Conservation (phyloP, 2,329 filamentous ascomycete species). For the Colletotrichum kahawae region DNA sequence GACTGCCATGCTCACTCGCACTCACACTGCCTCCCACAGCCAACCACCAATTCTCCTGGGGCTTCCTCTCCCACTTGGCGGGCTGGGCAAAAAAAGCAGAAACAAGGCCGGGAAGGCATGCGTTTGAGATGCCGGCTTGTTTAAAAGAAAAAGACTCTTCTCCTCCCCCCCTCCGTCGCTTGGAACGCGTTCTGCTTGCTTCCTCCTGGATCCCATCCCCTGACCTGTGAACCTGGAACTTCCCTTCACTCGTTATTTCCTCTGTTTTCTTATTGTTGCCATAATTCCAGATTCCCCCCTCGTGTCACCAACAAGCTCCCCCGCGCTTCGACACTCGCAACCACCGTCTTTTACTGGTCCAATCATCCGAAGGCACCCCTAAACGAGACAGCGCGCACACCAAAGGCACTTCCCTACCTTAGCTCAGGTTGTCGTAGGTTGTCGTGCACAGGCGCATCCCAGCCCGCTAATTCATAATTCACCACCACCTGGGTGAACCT, state of each 20-base stretch:
- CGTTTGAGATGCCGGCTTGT: constrained; percentile 2
- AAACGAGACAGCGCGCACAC: background rate
- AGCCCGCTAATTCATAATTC: constrained; percentile 7
- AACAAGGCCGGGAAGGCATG: constrained; percentile 13
- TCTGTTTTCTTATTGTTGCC: background rate
- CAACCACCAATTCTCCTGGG: background rate
- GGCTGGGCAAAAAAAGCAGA: constrained; percentile 6
- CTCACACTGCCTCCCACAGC: background rate
- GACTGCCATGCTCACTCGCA: background rate
- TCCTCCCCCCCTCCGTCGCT: background rate
- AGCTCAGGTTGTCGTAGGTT: background rate
- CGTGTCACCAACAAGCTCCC: background rate
- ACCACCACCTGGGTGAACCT: constrained; percentile 1
- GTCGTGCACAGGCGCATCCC: constrained; percentile 12
- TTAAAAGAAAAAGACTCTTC: constrained; percentile 18
- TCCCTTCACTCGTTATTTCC: constrained; percentile 14
- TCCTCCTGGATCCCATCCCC: constrained; percentile 9
- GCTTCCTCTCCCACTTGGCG: constrained; percentile 12
- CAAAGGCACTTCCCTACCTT: background rate
- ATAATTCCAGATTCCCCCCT: background rate
- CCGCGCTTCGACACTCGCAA: constrained; percentile 2
- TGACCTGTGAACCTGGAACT: background rate
- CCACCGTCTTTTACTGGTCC: background rate
- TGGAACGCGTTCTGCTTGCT: constrained; percentile 4
- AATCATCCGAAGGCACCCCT: constrained; percentile 9